Evolutionary conservation across 2,329 filamentous ascomycete genomes (phyloP), one percentile per base, ranked within the genome.

Genomic region (Aureobasidium sp.): DNA sequence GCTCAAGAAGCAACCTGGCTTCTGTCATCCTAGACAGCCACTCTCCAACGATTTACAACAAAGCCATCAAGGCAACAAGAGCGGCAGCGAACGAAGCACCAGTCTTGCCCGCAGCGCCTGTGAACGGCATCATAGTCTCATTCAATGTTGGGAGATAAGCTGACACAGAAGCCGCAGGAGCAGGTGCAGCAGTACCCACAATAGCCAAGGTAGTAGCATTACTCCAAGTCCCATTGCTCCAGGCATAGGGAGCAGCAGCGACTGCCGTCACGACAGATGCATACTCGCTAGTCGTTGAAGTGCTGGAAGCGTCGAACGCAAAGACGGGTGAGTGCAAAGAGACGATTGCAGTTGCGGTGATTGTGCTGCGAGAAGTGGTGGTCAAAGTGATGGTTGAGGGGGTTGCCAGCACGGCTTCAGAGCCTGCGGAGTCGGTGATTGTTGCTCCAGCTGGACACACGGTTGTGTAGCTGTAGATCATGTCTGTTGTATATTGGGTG

Each of bases 401-500:
- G 11, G 45, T 60, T 17, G 47, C 24, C 22, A 60, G 17, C 2
- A 60, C 47, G 8, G 35, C 17, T 52, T 60, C 47, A 27, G 35
- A 24, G 45, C 57, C 57, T n/a, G 35, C 35, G 35, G 57, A 50
- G 6, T 60, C 37, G 17, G 57, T 60, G 17, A 60, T 27, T 3
- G 57, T 60, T 1, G 29, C 45, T 5, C 57, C 57, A n/a, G 57
- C 61, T 5, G 61, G 45, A 40, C 61, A 58, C 7, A 59, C n/a
- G 1, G 53, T 62, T 5, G 61, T 58, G 19, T 50, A 47, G 49
- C 40, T 56, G 31, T 48, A 47, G 5, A 61, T 39, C 5, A 59
- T 37, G 24, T 56, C 45, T 5, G 61, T 59, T 7, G 29, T 47
- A 39, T 45, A 58, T 12, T 39, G 27, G 5, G 61, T 49, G 8